Conservation (phyloP, 495 filamentous ascomycete genomes). For the Aspergillus baeticus region DNA sequence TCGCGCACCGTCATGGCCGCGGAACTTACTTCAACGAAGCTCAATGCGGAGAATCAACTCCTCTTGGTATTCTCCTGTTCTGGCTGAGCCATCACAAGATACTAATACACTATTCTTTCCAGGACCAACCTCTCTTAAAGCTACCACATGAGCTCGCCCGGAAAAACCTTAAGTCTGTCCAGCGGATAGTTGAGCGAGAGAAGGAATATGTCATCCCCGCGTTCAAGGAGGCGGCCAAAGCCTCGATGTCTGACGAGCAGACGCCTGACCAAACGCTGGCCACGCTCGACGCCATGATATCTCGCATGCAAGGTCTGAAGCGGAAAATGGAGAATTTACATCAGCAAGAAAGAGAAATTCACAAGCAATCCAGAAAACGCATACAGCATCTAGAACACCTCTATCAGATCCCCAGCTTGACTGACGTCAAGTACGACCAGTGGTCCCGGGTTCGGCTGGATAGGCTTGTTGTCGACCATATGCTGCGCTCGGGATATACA, state of each 20-base stretch:
- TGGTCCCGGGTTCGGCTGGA: slow-evolving; percentile 83
- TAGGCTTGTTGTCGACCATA: slow-evolving; percentile 84
- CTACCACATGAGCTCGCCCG: slow-evolving; percentile 87
- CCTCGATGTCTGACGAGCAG: slow-evolving; percentile 58
- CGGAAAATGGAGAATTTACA: slow-evolving; percentile 77
- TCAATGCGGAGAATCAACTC: slow-evolving; percentile 72
- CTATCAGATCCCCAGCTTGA: slow-evolving; percentile 74
- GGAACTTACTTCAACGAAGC: slow-evolving; percentile 60
- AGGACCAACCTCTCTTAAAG: slow-evolving; percentile 96
- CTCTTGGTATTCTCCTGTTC: slow-evolving; percentile 53
- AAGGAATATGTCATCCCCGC: slow-evolving; percentile 64
- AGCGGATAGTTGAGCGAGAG: slow-evolving; percentile 78
- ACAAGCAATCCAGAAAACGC: slow-evolving; percentile 70
- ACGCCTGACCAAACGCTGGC: slow-evolving; percentile 68
- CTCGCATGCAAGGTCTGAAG: slow-evolving; percentile 79
- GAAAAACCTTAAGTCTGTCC: slow-evolving; percentile 88
- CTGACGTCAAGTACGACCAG: slow-evolving; percentile 89
- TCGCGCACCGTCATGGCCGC: slow-evolving; percentile 44
- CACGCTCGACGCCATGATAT: slow-evolving; percentile 79
- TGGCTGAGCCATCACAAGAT: slow-evolving; percentile 9
- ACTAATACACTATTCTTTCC: slow-evolving; percentile 13
- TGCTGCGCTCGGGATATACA: slow-evolving; percentile 78
- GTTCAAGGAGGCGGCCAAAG: slow-evolving; percentile 68
- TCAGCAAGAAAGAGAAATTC: slow-evolving; percentile 72
- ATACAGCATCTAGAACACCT: slow-evolving; percentile 78